Percentiles rank a stretch among this genome's conserved stretches.
These are phyloP conservation scores for Didymella exigua DNA, from an alignment of 2,329 filamentous ascomycete genomes.

Conservation along the genomic window DNA sequence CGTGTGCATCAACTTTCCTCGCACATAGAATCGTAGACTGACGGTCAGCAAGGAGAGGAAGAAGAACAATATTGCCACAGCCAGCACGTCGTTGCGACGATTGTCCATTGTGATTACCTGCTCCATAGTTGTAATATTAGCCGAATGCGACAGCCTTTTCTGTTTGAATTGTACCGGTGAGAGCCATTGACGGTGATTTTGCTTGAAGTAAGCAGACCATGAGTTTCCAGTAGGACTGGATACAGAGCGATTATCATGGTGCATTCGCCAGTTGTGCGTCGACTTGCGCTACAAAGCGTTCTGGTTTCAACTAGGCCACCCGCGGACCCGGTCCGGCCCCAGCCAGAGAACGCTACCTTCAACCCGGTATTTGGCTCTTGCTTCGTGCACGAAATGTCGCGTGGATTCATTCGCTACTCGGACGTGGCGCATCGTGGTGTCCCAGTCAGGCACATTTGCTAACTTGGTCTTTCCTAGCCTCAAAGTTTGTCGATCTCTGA, in stretches of 20 bases:
- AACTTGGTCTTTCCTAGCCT: constrained; percentile 1
- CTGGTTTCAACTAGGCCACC: not conserved
- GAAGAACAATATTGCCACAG: constrained; percentile 45
- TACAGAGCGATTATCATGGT: not conserved
- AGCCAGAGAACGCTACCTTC: not conserved
- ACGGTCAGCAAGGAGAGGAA: constrained; percentile 46
- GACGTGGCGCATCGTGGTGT: not conserved
- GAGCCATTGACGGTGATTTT: not conserved
- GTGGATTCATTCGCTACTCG: constrained; percentile 13
- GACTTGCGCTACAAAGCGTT: constrained; percentile 1
- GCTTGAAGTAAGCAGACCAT: not conserved
- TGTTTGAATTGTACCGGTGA: not conserved
- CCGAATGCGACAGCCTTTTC: not conserved
- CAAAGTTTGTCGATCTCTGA: constrained; percentile 7
- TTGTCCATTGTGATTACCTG: constrained; percentile 20
- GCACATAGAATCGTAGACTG: constrained; percentile 45
- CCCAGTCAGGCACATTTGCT: not conserved
- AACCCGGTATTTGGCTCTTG: constrained; percentile 8
- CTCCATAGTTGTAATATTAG: not conserved
- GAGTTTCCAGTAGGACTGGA: not conserved
- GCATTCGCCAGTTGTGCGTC: not conserved
- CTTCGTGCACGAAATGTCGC: constrained; percentile 9
- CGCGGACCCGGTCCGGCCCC: not conserved
- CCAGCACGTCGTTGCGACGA: constrained; percentile 28
- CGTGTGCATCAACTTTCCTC: constrained; percentile 38